Evolutionary conservation across 805 yeast species (phyloP), one percentile per base, ranked within the genome.

Genomic region (Candida nanaspora): DNA sequence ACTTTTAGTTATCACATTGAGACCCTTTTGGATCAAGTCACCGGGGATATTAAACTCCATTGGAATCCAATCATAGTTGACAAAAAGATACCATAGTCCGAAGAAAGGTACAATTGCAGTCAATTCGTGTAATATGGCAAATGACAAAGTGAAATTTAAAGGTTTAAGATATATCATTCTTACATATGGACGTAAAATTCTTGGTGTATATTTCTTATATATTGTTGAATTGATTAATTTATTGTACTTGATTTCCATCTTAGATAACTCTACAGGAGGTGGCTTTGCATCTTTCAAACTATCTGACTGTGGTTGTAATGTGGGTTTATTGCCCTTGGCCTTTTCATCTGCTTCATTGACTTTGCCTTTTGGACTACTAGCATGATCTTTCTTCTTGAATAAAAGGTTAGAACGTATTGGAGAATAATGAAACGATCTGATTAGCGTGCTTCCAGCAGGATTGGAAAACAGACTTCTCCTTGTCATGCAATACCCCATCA

Each of bases 31-130:
- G 13, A 74, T 52, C 4, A 71, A 68, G 61, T 75, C 72, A n/a
- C 66, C 56, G 0, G 80, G 78, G 16, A 74, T 51, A 35, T 70
- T 72, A 19, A 74, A 52, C 34, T 70, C 72, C 25, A 70, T 41
- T 1, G 80, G 76, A 8, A 66, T 48, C 43, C 62, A 52, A 36
- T 64, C 61, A 25, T 60, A 61, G 40, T 72, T 63, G 49, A 74
- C 73, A 46, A 72, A 63, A 4, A 63, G 43, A 43, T 65, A 73
- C 81, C 82, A 76, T 5, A 75, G 46, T 0, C 70, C 68, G 4
- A 74, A 48, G 38, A 76, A 65, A 6, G 82, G 82, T 16, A 72
- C 64, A 3, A 76, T 63, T 1, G 79, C 79, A 0, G 78, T 65
- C 37, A 72, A 52, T 48, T 76, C 80, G 46, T 76, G 82, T 14